Evolutionary conservation across 2,329 filamentous ascomycete genomes (phyloP), one percentile per base, ranked within the genome.

Genomic region (Nothophoma quercina): DNA sequence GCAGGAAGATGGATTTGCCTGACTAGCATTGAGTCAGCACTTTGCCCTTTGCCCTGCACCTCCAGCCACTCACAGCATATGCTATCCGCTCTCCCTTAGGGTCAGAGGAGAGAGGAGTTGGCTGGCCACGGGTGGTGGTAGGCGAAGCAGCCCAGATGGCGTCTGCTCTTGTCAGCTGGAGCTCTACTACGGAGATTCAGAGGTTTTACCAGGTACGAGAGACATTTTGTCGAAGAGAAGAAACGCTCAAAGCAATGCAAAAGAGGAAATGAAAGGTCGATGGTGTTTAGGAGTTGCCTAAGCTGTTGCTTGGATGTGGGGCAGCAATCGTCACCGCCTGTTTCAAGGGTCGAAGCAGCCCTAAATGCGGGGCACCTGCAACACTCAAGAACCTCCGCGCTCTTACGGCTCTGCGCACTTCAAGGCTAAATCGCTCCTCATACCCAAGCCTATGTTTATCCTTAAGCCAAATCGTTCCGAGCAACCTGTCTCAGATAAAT

Each of bases 1-100:
- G 91, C 39, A 99, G 83, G 78, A 97, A 98, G 77, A 99, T 88
- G 57, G 93, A 98, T 81, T 98, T 98, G 70, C 91, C 93, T 45
- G 92, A 93, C 91, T 96, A 34, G 23, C 13, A 39, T 45, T 26
- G 5, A 23, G 38, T 36, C 22, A 40, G 30, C 39, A 5, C 15
- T 25, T 8, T 4, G 15, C 22, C 13, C 22, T 8, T 10, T 13
- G 18, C n/a, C 9, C 23, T 5, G n/a, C 26, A n/a, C 13, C 16
- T 9, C n/a, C 25, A 21, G 38, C 15, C 23, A 49, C 87, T 75
- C 82, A 96, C 92, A 56, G 93, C 91, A 76, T 99, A 99, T 54
- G 91, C 89, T 77, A 99, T 88, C 62, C 91, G 86, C 78, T 97
- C 89, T 62, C 95, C 93, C 76, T 96, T 96, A 58, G 88, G 78